Evolutionary conservation across 2,329 filamentous ascomycete species (phyloP).

Genomic region (Neofusicoccum parvum): DNA sequence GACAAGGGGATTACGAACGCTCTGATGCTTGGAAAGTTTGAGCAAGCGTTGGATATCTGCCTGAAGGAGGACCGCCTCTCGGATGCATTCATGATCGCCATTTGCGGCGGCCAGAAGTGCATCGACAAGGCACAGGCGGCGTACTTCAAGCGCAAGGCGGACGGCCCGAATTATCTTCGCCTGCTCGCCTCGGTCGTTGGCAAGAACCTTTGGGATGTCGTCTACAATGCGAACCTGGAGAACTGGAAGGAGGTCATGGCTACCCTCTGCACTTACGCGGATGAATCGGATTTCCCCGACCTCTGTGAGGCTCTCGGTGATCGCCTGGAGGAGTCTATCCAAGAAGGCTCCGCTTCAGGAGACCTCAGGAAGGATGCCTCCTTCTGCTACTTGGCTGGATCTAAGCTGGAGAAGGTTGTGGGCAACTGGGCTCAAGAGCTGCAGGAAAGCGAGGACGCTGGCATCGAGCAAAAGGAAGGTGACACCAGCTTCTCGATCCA

Average conservation of each 20-base stretch:
- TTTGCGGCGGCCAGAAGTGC: constrained; percentile 90
- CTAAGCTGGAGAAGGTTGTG: constrained; percentile 96
- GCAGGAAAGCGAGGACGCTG: constrained; percentile 77
- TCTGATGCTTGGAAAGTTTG: constrained; percentile 86
- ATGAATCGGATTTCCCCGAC: constrained; percentile 87
- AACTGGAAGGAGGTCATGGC: constrained; percentile 99
- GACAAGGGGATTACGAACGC: constrained; percentile 87
- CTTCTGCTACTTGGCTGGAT: constrained; percentile 94
- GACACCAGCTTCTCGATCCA: constrained; percentile 92
- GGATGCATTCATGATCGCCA: constrained; percentile 96
- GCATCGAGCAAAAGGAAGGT: constrained; percentile 66
- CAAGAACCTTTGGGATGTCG: constrained; percentile 97
- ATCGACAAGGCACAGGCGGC: constrained; percentile 91
- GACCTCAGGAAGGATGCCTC: constrained; percentile 79
- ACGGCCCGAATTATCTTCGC: constrained; percentile 87
- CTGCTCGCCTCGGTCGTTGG: constrained; percentile 88
- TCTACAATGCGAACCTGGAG: constrained; percentile 88
- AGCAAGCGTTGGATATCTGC: constrained; percentile 85
- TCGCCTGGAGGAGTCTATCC: constrained; percentile 72
- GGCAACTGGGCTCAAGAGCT: constrained; percentile 91
- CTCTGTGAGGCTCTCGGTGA: constrained; percentile 95
- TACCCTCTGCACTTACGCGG: constrained; percentile 91
- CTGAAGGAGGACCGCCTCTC: constrained; percentile 87
- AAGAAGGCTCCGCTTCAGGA: constrained; percentile 52
- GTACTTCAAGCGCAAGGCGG: constrained; percentile 81